These are phyloP conservation scores for Davidsoniella eucalypti DNA, from an alignment of 2,329 filamentous ascomycete species.

Conservation along the genomic window DNA sequence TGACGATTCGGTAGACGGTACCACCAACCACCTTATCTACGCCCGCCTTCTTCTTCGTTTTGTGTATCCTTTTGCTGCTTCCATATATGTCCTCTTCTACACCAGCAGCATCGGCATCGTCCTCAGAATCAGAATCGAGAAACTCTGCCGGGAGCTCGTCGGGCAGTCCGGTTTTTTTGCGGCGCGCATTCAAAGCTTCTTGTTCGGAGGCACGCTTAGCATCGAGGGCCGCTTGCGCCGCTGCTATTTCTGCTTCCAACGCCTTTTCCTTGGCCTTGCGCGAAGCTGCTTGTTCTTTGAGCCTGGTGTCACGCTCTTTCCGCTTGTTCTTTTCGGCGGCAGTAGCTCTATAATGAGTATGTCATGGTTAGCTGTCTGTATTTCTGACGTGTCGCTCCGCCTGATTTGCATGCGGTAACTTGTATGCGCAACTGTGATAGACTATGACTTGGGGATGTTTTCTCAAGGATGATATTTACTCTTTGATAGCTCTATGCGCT, in stretches of 20 bases:
- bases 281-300: constrained; percentile 38
- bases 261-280: constrained; percentile 24
- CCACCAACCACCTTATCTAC: constrained; percentile 33
- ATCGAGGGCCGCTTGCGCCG: constrained; percentile 13
- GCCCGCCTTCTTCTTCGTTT: constrained; percentile 19
- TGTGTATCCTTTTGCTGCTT: neutral
- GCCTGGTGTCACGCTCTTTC: constrained; percentile 34
- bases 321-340: constrained; percentile 37
- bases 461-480: constrained; percentile 24
- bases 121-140: constrained; percentile 33
- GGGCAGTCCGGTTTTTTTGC: constrained; percentile 20
- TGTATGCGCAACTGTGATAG: too few relatives aligned
- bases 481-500: constrained; percentile 32
- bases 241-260: constrained; percentile 11
- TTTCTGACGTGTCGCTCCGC: too few relatives aligned
- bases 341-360: constrained; percentile 25
- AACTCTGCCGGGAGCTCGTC: constrained; percentile 36
- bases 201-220: constrained; percentile 6
- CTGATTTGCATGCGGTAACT: too few relatives aligned
- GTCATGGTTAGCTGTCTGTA: neutral
- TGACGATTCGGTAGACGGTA: constrained; percentile 36
- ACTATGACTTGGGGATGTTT: too few relatives aligned
- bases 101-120: constrained; percentile 15
- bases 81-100: constrained; percentile 15
- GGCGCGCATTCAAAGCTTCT: neutral